A percentile compares a stretch with the other conserved stretches of the same genome.
Evolutionary conservation across 768 basidiomycete genomes (phyloP).

Genomic region (Tulasnella sp.): DNA sequence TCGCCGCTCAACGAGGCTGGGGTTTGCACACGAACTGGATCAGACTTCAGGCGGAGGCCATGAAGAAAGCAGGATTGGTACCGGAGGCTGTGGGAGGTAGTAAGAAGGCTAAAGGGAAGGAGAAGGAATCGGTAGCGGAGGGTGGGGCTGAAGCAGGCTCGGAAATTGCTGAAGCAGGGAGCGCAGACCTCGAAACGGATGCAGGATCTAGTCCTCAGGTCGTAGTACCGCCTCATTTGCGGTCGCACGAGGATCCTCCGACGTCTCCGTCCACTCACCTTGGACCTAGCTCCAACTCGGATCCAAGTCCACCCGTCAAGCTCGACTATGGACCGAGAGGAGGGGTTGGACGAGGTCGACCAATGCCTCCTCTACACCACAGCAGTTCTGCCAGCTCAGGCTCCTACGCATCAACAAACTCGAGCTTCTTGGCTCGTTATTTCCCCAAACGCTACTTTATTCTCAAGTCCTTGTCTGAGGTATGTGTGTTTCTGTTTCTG

Average conservation of each 20-base stretch:
- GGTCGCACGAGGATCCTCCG: conserved; percentile 13
- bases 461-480: conserved; percentile 76
- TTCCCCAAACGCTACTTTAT: conserved; percentile 92
- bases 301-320: conserved; percentile 14
- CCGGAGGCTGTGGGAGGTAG: not conserved
- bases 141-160: not conserved
- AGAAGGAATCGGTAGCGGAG: conserved; percentile 18
- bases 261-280: conserved; percentile 17
- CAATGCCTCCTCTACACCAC: not conserved
- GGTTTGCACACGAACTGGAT: conserved; percentile 79
- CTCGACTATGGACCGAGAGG: not conserved
- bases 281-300: conserved; percentile 15
- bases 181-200: not conserved
- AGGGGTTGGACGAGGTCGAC: not conserved
- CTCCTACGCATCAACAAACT: conserved; percentile 72
- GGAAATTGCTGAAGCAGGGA: not conserved
- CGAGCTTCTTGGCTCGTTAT: conserved; percentile 59
- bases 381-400: conserved; percentile 44
- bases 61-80: conserved; percentile 25
- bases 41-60: conserved; percentile 37
- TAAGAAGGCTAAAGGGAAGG: conserved; percentile 13
- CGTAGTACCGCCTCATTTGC: not conserved
- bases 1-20: conserved; percentile 79
- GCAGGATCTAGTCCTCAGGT: not conserved
- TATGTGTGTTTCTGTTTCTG: conserved; percentile 24